Conservation (phyloP, 495 filamentous ascomycete genomes). For the Cladorrhinum samala region DNA sequence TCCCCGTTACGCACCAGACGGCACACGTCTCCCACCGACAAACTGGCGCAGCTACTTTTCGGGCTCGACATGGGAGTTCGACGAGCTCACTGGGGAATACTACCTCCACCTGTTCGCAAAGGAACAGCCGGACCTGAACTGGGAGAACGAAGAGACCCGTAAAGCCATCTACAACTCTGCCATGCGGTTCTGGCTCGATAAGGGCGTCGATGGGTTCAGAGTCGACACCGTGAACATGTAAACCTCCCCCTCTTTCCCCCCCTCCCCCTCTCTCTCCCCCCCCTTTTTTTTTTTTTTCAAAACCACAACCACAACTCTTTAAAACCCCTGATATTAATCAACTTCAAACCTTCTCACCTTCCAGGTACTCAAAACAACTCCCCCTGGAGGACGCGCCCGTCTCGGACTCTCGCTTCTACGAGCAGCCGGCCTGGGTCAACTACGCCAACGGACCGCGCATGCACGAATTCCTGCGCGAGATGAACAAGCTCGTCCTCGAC, state of each 20-base stretch:
- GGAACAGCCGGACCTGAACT: constrained; percentile 70
- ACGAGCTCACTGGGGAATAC: constrained; percentile 59
- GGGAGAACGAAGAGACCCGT: constrained; percentile 57
- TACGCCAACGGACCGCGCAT: constrained; percentile 61
- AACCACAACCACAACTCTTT: neutral
- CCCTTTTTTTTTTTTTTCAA: neutral
- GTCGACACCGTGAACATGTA: constrained; percentile 61
- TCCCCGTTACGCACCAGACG: constrained; percentile 45
- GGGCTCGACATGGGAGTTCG: constrained; percentile 60
- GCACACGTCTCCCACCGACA: constrained; percentile 56
- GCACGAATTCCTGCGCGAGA: constrained; percentile 58
- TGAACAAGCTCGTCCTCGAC: constrained; percentile 55
- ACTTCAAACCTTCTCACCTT: neutral
- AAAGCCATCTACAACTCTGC: constrained; percentile 58
- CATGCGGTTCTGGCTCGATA: constrained; percentile 68
- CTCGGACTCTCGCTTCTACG: constrained; percentile 31
- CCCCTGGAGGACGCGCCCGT: constrained; percentile 57
- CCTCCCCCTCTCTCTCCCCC: constrained; percentile 18
- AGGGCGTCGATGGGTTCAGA: constrained; percentile 62
- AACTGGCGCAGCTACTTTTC: constrained; percentile 46
- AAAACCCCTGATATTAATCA: neutral
- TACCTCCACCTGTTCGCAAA: constrained; percentile 63
- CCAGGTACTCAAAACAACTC: constrained; percentile 53
- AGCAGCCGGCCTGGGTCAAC: constrained; percentile 44
- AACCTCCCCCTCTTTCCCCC: constrained; percentile 47